Percentiles rank a stretch among this genome's conserved stretches.
Conservation (phyloP, 495 filamentous ascomycete species). For the Lasiosphaeria miniovina region DNA sequence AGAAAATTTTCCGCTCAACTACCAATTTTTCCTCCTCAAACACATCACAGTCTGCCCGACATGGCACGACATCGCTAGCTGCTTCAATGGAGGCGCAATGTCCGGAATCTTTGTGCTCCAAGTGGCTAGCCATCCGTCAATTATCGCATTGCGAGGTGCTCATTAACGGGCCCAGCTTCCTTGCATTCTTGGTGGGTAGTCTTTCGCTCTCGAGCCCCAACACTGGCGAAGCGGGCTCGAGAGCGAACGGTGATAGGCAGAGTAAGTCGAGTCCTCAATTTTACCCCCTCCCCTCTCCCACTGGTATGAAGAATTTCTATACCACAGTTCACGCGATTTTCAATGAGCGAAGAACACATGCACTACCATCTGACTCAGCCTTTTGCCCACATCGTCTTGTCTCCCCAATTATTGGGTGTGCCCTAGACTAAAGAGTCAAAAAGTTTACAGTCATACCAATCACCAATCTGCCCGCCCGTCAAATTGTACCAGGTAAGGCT, state of each 20-base stretch:
- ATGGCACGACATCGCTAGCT: not conserved
- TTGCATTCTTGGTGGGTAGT: no score
- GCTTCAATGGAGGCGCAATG: no score
- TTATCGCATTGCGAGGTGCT: no score
- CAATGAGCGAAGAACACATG: conserved; percentile 96
- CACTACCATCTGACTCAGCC: conserved; percentile 93
- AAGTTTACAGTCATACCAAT: conserved; percentile 3
- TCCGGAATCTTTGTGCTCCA: no score
- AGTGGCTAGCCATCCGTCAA: no score
- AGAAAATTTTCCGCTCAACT: not conserved
- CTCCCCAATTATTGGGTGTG: conserved; percentile 10
- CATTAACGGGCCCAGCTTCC: no score
- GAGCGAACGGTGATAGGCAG: not conserved
- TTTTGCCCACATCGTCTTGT: conserved; percentile 11
- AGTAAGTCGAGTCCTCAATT: not conserved
- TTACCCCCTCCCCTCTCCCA: conserved; percentile 4
- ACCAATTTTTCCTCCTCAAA: not conserved
- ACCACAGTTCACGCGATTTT: conserved; percentile 62
- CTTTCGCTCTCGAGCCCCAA: no score
- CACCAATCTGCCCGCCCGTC: not conserved
- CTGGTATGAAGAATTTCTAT: conserved; percentile 53
- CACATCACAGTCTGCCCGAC: not conserved
- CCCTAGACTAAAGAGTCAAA: conserved; percentile 19
- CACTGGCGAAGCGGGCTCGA: no score
- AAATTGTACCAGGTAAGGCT: conserved; percentile 21